Base-by-base conservation (phyloP, 2,329 filamentous ascomycete genomes). In the Eutypa lata region DNA sequence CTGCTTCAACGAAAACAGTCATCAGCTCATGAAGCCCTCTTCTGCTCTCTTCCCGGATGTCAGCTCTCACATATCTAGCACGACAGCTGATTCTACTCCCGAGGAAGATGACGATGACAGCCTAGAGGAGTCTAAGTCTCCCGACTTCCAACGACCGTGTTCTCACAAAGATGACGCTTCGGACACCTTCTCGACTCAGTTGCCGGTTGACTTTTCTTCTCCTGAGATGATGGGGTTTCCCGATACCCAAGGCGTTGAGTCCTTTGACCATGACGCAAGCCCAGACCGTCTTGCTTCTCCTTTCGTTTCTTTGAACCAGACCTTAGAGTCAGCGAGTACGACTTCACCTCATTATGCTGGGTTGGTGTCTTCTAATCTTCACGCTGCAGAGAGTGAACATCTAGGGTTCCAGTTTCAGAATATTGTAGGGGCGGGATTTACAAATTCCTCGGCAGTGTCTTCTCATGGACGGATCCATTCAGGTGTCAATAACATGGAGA, bases 1-100 rank as follows among this genome's bases (percentile, higher is more conserved):
- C 28, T 50, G 63, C 50, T 49, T 57, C 58, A 52, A 64, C 31
- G 64, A 66, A 51, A 68, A 65, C 51, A 63, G 60, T 43, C 66
- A 64, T 44, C 68, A 68, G 51, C 65, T 65, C 2, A 59, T 65
- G n/a, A 66, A 69, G 49, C 63, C 70, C 40, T 74, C 72, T 1
- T 71, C 70, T 3, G 72, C 71, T 43, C 52, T 63, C 13, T 72
- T 74, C 50, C 67, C 69, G 35, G 51, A 61, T 22, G 40, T 63
- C 47, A 63, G 57, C 46, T 56, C 62, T 14, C 59, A 64, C 43
- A 48, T 52, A 11, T 47, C 53, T 24, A 55, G 61, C 24, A 40
- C 48, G 13, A 50, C 54, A 22, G 50, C 54, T 43, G 61, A 64
- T 11, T 55, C 61, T 8, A 53, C 59, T 2, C 52, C 57, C 8